Conservation (phyloP, 2,329 filamentous ascomycete genomes). For the Paraconiothyrium sp. region DNA sequence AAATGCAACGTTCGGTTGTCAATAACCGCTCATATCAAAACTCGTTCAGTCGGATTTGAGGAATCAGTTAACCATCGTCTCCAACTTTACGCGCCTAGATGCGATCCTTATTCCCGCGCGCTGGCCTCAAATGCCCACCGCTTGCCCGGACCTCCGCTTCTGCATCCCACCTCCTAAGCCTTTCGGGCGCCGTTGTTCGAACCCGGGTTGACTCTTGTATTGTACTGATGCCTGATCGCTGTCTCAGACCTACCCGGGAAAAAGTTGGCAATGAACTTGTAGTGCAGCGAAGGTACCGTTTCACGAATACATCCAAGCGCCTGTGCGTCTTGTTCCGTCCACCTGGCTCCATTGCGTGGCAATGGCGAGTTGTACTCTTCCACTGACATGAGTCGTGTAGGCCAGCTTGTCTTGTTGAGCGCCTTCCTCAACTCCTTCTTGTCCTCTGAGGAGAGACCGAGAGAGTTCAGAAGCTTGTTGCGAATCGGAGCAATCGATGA, state of each 20-base stretch:
- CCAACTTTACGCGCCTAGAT: too few relatives aligned
- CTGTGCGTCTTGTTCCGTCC: slow-evolving; percentile 4
- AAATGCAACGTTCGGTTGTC: too few relatives aligned
- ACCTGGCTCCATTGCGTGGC: neutral
- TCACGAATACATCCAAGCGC: slow-evolving; percentile 1
- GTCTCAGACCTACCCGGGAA: neutral
- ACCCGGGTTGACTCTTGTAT: neutral
- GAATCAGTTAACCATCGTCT: too few relatives aligned
- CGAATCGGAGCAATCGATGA: neutral
- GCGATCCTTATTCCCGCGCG: neutral
- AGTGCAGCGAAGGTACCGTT: neutral
- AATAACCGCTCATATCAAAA: too few relatives aligned
- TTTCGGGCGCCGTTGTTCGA: neutral
- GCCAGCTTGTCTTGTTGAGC: slow-evolving; percentile 8
- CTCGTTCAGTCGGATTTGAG: too few relatives aligned
- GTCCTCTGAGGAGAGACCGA: neutral
- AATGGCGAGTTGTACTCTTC: slow-evolving; percentile 4
- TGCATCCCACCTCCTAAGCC: neutral
- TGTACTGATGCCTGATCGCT: neutral
- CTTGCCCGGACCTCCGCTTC: neutral
- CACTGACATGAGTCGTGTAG: slow-evolving; percentile 5
- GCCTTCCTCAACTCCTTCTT: slow-evolving; percentile 12
- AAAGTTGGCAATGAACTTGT: neutral
- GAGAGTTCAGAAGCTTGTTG: neutral
- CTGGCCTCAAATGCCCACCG: neutral